Evolutionary conservation across 306 rosid genomes (phyloP), one percentile per base, ranked within the genome.

Genomic region (Amphicarpaea edgeworthii): DNA sequence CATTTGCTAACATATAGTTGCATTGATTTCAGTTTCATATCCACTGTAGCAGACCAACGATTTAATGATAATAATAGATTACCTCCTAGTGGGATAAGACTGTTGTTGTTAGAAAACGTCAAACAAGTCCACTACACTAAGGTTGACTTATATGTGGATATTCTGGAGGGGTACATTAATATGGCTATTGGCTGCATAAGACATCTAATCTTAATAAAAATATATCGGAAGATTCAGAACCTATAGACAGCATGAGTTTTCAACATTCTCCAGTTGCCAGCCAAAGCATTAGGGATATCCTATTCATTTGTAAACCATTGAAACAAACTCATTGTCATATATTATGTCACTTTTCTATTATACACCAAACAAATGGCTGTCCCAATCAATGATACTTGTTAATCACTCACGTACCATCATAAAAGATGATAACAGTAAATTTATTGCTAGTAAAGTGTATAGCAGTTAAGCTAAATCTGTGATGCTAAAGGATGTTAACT

Each of bases 1-100:
- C n/a, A n/a, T n/a, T n/a, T n/a, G n/a, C n/a, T n/a, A 37, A 55
- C 58, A 71, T 71, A 70, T 20, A 32, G 57, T 17, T 23, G 32
- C 57, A 54, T 46, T 42, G 11, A 26, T 79, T 28, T 66, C 61
- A 54, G 26, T 73, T 80, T 55, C 70, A 80, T 60, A 73, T 47
- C 38, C 40, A 49, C 4, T 16, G 47, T 49, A 40, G 38, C 40
- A 49, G 38, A 38, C 11, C 15, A 46, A 49, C 24, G 23, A 61
- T 71, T 1, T 26, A 61, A 40, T 47, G 41, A n/a, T 5, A 59
- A 50, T 67, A 42, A 54, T n/a, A 64, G 40, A 21, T n/a, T 42
- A 41, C 14, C 41, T 26, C 64, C 64, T 2, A 8, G 6, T 17
- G 58, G 58, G 24, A 51, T 17, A 8, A 49, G 11, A 40, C 45